Percentiles rank a stretch among this genome's conserved stretches.
Conservation (phyloP, 768 basidiomycete species). For the Xerocomellus amylosporus region DNA sequence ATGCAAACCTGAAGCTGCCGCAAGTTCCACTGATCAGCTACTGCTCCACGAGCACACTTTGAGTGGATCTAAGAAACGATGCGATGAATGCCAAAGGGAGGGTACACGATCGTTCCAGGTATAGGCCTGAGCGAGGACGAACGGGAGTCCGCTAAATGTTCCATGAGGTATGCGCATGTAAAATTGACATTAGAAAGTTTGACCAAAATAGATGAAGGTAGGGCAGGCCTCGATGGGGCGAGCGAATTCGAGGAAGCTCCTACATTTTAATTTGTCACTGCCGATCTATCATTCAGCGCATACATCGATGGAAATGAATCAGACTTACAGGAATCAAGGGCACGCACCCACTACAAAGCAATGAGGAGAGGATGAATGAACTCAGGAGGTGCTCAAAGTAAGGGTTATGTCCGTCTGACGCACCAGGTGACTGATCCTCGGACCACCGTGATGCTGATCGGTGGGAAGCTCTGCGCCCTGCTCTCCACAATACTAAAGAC, state of each 20-base stretch:
- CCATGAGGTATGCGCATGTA: slow-evolving; percentile 15
- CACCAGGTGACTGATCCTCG: slow-evolving; percentile 15
- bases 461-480: background rate
- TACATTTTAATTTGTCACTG: background rate
- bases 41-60: background rate
- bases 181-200: background rate
- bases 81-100: background rate
- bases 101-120: background rate
- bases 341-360: background rate
- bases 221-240: background rate
- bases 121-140: background rate
- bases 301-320: background rate
- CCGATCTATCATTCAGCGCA: background rate
- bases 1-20: slow-evolving; percentile 1
- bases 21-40: background rate
- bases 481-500: background rate
- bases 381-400: slow-evolving; percentile 1
- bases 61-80: background rate
- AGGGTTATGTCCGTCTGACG: background rate
- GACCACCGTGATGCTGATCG: background rate
- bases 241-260: background rate
- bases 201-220: background rate
- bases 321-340: background rate
- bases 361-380: background rate
- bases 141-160: background rate